These are phyloP conservation scores for Ogataea methylovora DNA, from an alignment of 805 yeast species.

Conservation along the genomic window DNA sequence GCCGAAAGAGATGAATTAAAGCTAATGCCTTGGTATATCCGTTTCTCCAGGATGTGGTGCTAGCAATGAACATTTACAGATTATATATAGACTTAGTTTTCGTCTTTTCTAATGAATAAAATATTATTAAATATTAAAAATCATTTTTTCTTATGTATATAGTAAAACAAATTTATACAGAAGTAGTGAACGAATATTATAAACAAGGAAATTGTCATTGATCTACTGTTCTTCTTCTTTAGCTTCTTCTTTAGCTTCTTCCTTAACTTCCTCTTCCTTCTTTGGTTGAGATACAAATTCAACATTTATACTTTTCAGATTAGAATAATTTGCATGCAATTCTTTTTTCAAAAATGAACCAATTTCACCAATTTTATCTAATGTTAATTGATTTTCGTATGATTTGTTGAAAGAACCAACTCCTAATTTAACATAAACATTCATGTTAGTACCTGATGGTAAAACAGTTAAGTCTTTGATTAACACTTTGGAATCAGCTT, in stretches of 20 bases:
- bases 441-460: slow-evolving; percentile 49
- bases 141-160: too few species aligned
- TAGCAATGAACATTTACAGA: too few species aligned
- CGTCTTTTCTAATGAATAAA: too few species aligned
- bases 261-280: slow-evolving; percentile 5
- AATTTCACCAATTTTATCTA: slow-evolving; percentile 25
- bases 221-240: slow-evolving; percentile 5
- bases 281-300: slow-evolving; percentile 21
- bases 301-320: slow-evolving; percentile 26
- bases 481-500: slow-evolving; percentile 20
- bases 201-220: too few species aligned
- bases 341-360: slow-evolving; percentile 18
- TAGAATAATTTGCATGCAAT: slow-evolving; percentile 25
- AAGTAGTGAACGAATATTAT: too few species aligned
- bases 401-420: slow-evolving; percentile 21
- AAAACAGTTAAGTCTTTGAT: slow-evolving; percentile 37
- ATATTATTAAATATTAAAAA: too few species aligned
- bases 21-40: slow-evolving; percentile 18
- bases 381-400: slow-evolving; percentile 22
- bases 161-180: too few species aligned
- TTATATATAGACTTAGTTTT: too few species aligned
- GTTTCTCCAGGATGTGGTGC: slow-evolving; percentile 41
- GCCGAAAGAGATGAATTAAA: slow-evolving; percentile 40
- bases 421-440: slow-evolving; percentile 25
- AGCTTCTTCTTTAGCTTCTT: slow-evolving; percentile 4